Base-by-base conservation (phyloP, 1,284 basidiomycete species). In the Mycena sp. region DNA sequence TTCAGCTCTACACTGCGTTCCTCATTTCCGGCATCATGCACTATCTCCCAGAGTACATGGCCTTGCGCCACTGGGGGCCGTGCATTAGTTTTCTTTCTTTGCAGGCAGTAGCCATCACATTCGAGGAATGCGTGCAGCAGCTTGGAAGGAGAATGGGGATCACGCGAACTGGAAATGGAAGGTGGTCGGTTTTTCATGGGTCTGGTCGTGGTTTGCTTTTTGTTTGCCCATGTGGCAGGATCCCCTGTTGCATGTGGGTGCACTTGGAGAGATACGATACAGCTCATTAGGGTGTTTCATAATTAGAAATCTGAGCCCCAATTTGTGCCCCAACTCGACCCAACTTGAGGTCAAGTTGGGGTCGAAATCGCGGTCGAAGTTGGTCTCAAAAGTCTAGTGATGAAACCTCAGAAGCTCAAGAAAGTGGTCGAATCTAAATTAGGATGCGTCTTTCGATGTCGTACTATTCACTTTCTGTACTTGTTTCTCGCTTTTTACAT, bases 1-100 rank as follows among this genome's bases (percentile, higher is more conserved):
- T 44, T 16, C 64, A 68, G 49, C 63, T 69, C 46, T 64, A 66
- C 54, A 49, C 58, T 32, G 67, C 61, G 9, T 70, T 70, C 62
- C 25, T 63, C 25, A 51, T 69, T 29, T 70, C 69, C 38, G 65
- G 59, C 44, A 19, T 65, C 17, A 41, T 65, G 44, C 69, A 70
- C 52, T 59, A 63, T 45, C 44, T 57, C 23, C 67, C 52, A 6
- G 68, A 68, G 26, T 59, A 54, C 38, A 55, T 59, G 58, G 63
- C 61, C 9, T 25, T 65, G 29, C 48, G 51, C 29, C 54, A 60
- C 43, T 65, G 63, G 57, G 45, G 63, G 61, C 35, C 43, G 58
- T 38, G 59, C 65, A 37, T 38, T 67, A 4, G 14, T 6, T 4
- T 70, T 70, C 67, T 70, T 69, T 61, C 35, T 32, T 23, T 58